Evolutionary conservation across 805 yeast species (phyloP).

Genomic region (Kodamaea sagamina): DNA sequence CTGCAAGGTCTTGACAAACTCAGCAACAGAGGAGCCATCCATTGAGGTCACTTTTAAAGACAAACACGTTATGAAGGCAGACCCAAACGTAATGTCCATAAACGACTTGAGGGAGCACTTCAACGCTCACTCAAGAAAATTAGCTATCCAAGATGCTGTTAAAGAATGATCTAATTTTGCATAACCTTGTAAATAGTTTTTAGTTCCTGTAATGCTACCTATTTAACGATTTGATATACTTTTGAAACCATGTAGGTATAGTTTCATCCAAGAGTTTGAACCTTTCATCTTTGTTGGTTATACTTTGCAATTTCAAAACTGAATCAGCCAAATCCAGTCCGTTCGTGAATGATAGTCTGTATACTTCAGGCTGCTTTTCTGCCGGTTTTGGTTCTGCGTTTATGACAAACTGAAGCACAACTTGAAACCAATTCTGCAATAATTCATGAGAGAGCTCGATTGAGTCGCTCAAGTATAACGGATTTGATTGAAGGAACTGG

Average conservation of each 20-base stretch:
- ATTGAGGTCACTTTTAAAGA: constrained; percentile 79
- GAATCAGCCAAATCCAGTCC: constrained; percentile 3
- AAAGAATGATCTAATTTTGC: constrained; percentile 19
- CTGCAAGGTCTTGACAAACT: constrained; percentile 56
- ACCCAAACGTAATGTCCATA: constrained; percentile 63
- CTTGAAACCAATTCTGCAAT: constrained; percentile 6
- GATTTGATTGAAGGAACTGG: constrained; percentile 1
- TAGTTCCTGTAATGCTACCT: constrained; percentile 8
- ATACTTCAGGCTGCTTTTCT: constrained; percentile 2
- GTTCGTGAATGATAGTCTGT: constrained; percentile 5
- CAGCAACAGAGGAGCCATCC: constrained; percentile 52
- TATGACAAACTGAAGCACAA: constrained; percentile 1
- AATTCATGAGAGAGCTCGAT: constrained; percentile 3
- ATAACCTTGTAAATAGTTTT: constrained; percentile 9
- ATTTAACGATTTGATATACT: constrained; percentile 10
- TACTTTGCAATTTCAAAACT: neutral
- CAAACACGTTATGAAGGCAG: constrained; percentile 65
- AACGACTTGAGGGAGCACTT: constrained; percentile 68
- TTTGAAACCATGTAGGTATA: constrained; percentile 23
- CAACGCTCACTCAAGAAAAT: constrained; percentile 79
- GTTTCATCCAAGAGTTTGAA: constrained; percentile 9
- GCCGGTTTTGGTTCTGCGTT: constrained; percentile 1
- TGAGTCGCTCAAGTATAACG: constrained; percentile 6
- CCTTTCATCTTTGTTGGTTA: neutral
- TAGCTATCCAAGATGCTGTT: constrained; percentile 74